A percentile compares a stretch with the other conserved stretches of the same genome.
phyloP scores from a whole-genome alignment of 148 eudicot genomes.

The Rheum nobile region DNA sequence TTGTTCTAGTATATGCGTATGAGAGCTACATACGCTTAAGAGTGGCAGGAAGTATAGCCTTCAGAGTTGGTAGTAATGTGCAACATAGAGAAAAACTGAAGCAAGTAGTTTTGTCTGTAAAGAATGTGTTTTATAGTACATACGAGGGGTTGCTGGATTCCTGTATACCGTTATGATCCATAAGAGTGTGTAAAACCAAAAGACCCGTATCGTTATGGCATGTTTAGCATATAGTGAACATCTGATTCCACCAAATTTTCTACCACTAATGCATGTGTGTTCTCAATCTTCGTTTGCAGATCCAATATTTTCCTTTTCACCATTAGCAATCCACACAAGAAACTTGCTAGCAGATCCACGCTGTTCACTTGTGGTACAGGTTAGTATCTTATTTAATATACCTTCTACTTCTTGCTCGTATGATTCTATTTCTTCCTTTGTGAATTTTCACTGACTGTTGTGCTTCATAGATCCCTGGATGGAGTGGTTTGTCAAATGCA shows the following conservation, averaged over 20 bases:
- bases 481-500: constrained; percentile 99
- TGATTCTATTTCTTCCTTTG: background rate
- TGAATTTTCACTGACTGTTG: constrained; percentile 19
- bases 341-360: constrained; percentile 87
- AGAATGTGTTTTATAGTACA: too few relatives aligned
- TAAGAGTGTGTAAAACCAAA: background rate
- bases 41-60: background rate
- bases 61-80: background rate
- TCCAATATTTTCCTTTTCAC: constrained; percentile 98
- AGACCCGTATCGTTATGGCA: background rate
- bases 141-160: too few relatives aligned
- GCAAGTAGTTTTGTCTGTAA: background rate
- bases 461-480: constrained; percentile 82
- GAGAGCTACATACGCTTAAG: background rate
- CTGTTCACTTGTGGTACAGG: constrained; percentile 96
- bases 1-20: background rate
- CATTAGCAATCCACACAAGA: constrained; percentile 95
- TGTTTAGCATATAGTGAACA: background rate
- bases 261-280: background rate
- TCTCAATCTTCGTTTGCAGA: constrained; percentile 32
- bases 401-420: background rate
- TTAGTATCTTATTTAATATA: constrained; percentile 13
- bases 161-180: too few relatives aligned
- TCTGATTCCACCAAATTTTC: background rate
- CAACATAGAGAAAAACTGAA: background rate